These are phyloP conservation scores for Spergularia bocconei DNA, from an alignment of 148 eudicot species.

Conservation along the genomic window DNA sequence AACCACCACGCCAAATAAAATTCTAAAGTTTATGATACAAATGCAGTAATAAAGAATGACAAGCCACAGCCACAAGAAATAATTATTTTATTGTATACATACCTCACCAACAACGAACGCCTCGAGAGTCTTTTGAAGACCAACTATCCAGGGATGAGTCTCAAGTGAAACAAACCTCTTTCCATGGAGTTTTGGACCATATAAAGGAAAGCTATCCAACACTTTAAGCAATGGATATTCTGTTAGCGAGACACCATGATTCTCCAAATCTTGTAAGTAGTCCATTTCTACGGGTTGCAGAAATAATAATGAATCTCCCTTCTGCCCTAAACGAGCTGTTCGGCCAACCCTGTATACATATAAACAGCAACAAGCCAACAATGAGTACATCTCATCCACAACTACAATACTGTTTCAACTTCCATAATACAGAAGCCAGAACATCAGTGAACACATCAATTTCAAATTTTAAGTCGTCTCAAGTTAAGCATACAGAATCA, in stretches of 20 bases:
- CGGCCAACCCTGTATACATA: conserved; percentile 80
- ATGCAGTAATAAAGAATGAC: neutral
- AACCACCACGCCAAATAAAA: neutral
- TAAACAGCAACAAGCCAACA: conserved; percentile 7
- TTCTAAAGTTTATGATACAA: neutral
- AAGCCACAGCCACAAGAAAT: neutral
- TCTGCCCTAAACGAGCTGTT: conserved; percentile 96
- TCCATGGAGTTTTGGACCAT: conserved; percentile 46
- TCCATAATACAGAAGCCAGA: neutral
- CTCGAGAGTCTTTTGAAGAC: conserved; percentile 81
- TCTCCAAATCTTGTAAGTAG: conserved; percentile 73
- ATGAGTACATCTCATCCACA: neutral
- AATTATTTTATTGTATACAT: neutral
- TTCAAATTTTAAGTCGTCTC: neutral
- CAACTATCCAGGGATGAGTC: conserved; percentile 83
- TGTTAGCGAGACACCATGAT: conserved; percentile 65
- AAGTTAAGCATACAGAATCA: too few species aligned
- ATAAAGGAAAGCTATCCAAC: conserved; percentile 64
- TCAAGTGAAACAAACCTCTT: conserved; percentile 66
- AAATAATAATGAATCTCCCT: conserved; percentile 85
- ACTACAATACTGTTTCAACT: neutral
- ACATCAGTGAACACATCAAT: neutral
- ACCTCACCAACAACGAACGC: conserved; percentile 55
- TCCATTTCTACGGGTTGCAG: conserved; percentile 81
- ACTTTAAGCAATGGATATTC: conserved; percentile 80